Evolutionary conservation across 495 filamentous ascomycete species (phyloP).

Genomic region (Penicillium lividum): DNA sequence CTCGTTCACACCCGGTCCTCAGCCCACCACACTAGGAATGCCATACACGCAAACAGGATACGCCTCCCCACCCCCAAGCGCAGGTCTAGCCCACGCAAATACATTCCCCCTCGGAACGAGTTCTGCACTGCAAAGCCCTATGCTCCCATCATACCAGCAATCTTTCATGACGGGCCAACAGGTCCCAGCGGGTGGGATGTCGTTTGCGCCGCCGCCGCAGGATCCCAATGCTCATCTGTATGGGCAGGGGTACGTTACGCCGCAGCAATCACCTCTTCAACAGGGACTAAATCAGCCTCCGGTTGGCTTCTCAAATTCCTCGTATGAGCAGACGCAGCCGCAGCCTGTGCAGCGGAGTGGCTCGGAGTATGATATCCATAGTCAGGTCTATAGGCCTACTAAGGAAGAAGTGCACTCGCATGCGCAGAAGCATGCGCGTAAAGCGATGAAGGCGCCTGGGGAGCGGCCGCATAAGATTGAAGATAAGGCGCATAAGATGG

Average conservation of each 20-base stretch:
- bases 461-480: constrained; percentile 62
- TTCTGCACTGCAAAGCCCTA: constrained; percentile 23
- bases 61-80: constrained; percentile 42
- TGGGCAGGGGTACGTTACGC: constrained; percentile 20
- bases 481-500: constrained; percentile 64
- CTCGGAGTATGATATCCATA: constrained; percentile 67
- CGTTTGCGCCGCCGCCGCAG: constrained; percentile 48
- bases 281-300: constrained; percentile 14
- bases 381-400: constrained; percentile 75
- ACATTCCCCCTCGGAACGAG: constrained; percentile 21
- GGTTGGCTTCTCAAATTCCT: constrained; percentile 59
- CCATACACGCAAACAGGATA: constrained; percentile 34
- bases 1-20: constrained; percentile 25
- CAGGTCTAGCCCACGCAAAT: constrained; percentile 28
- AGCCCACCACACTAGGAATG: constrained; percentile 20
- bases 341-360: constrained; percentile 32
- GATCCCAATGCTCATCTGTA: constrained; percentile 49
- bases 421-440: constrained; percentile 49
- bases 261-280: constrained; percentile 15
- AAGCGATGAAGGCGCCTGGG: constrained; percentile 51
- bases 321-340: constrained; percentile 47
- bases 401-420: constrained; percentile 55
- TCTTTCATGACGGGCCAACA: constrained; percentile 23
- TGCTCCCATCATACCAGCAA: constrained; percentile 37
- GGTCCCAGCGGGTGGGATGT: constrained; percentile 16